Evolutionary conservation across 495 filamentous ascomycete genomes (phyloP).

Genomic region (Acidomyces sp.): DNA sequence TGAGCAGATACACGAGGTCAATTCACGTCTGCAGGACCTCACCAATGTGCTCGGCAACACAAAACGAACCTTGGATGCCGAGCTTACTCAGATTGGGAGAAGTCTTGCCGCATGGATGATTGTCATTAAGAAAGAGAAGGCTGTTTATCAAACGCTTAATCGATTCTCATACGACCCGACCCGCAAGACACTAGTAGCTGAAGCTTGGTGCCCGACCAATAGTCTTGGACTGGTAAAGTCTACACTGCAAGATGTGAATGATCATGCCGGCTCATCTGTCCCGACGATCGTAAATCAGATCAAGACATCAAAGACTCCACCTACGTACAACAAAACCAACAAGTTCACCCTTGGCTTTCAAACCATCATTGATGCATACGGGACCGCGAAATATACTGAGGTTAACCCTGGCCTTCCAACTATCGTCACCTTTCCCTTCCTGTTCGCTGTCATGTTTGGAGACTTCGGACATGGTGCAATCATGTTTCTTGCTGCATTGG

Average conservation of each 20-base stretch:
- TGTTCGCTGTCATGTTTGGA: slow-evolving; percentile 99
- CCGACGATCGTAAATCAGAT: slow-evolving; percentile 98
- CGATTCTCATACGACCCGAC: slow-evolving; percentile 92
- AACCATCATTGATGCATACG: slow-evolving; percentile 97
- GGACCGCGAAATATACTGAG: slow-evolving; percentile 90
- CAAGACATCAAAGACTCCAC: slow-evolving; percentile 86
- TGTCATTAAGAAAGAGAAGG: slow-evolving; percentile 94
- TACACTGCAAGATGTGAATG: slow-evolving; percentile 93
- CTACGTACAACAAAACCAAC: slow-evolving; percentile 91
- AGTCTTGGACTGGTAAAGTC: slow-evolving; percentile 82
- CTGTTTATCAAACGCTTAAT: slow-evolving; percentile 92
- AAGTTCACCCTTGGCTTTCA: slow-evolving; percentile 97
- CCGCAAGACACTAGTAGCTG: slow-evolving; percentile 88
- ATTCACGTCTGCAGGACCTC: slow-evolving; percentile 78
- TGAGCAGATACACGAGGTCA: slow-evolving; percentile 94
- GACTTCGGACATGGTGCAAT: slow-evolving; percentile 86
- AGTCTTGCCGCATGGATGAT: slow-evolving; percentile 92
- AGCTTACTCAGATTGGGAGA: slow-evolving; percentile 82
- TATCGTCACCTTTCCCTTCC: slow-evolving; percentile 91
- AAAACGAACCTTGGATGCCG: slow-evolving; percentile 86
- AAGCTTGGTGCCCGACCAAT: slow-evolving; percentile 93
- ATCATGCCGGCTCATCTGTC: slow-evolving; percentile 82
- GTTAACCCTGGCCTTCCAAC: slow-evolving; percentile 92
- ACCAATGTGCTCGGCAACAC: slow-evolving; percentile 86
- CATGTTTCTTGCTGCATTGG: slow-evolving; percentile 63